Conservation (phyloP, 306 rosid genomes). For the Gillenia trifoliata region DNA sequence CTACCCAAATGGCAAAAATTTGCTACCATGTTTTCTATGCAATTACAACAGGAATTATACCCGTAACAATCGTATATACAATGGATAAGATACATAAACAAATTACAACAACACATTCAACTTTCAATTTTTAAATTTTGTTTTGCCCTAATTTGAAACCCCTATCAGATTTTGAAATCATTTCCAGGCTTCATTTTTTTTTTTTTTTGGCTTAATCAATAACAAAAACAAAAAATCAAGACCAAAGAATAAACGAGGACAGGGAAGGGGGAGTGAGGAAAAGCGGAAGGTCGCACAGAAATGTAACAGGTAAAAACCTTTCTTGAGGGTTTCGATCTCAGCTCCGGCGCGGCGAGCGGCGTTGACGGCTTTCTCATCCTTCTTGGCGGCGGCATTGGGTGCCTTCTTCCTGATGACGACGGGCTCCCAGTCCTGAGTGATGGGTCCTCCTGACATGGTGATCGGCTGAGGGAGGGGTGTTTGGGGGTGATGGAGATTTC, state of each 20-base stretch:
- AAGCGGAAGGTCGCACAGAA: not conserved
- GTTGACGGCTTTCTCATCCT: constrained; percentile 92
- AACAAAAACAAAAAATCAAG: not conserved
- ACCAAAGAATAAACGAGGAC: not conserved
- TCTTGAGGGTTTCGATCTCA: constrained; percentile 71
- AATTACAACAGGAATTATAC: not conserved
- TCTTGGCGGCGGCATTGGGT: constrained; percentile 79
- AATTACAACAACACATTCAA: not conserved
- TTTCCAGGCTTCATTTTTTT: not conserved
- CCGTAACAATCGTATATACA: no score
- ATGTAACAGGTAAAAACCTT: constrained; percentile 28
- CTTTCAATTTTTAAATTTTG: not conserved
- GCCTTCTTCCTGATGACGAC: constrained; percentile 82
- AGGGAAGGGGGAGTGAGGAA: not conserved
- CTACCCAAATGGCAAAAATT: not conserved
- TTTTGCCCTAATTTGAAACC: not conserved
- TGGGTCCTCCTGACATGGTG: constrained; percentile 74
- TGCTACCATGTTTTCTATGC: not conserved
- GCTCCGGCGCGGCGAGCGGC: constrained; percentile 91
- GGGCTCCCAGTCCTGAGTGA: constrained; percentile 89
- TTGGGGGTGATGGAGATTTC: not conserved
- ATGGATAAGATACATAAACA: not conserved
- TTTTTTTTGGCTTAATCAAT: no score
- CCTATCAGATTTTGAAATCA: not conserved
- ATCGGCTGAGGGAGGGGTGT: not conserved